Evolutionary conservation across 2,329 filamentous ascomycete species (phyloP), one percentile per base, ranked within the genome.

Genomic region (Curvularia eragrostidis): DNA sequence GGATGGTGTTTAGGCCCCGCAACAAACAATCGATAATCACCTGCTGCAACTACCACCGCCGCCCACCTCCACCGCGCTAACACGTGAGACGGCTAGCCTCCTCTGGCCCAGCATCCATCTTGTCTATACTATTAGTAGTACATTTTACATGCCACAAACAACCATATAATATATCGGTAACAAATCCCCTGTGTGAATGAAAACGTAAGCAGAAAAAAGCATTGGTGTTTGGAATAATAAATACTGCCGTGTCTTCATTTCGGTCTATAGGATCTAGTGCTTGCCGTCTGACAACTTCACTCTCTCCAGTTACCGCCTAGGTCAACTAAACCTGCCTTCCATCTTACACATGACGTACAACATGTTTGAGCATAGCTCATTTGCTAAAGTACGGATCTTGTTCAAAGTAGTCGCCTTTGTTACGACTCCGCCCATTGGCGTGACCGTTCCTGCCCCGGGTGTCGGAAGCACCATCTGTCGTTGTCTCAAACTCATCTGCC

Each of bases 401-500:
- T 55, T 70, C 66, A 54, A 75, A 75, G 61, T 75, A 74, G 32
- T 68, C 64, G 13, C 54, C 55, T 13, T 64, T 53, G 15, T 69
- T 68, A 12, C 64, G 63, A 18, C 59, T 18, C n/a, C 41, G 49
- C 10, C 64, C 68, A 34, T 68, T 65, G 18, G 55, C 41, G 15
- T 58, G 64, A 9, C 68, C 68, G 38, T 71, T 74, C 9, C 66
- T 62, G 30, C 65, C 61, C 26, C 53, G 59, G 7, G 68, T 64
- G 38, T 68, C 67, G 13, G 64, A 58, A 34, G 63, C 38, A 26
- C 72, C 78, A 70, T 87, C 84, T 23, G 83, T 72, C 66, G 82
- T 81, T 21, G 86, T 82, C 70, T 87, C 84, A 67, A 89, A 84
- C 76, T 90, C 87, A 70, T 89, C 87, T 55, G 83, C 81, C 32